phyloP scores from a whole-genome alignment of 495 filamentous ascomycete species.

The Podospora tetraspora region DNA sequence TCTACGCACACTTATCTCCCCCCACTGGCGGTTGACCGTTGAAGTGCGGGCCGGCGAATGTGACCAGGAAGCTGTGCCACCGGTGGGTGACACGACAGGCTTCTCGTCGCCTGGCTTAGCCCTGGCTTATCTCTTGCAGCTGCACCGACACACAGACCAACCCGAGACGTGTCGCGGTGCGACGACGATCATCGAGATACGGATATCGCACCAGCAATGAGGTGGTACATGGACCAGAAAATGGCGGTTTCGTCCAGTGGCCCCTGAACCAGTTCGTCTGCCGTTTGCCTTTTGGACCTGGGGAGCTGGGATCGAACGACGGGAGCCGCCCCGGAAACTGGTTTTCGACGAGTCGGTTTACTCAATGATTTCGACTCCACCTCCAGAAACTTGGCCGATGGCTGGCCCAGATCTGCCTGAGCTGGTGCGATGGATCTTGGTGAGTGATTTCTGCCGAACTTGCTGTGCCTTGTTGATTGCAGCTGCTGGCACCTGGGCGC shows the following conservation, averaged over 20 bases:
- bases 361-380: neutral
- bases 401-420: neutral
- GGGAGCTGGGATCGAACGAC: neutral
- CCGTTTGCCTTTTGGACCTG: neutral
- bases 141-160: neutral
- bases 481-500: neutral
- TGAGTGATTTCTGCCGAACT: neutral
- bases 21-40: neutral
- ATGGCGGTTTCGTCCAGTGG: neutral
- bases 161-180: neutral
- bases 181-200: neutral
- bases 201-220: neutral
- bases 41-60: neutral
- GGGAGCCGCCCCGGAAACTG: neutral
- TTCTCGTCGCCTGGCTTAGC: neutral
- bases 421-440: neutral
- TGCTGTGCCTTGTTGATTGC: neutral
- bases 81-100: neutral
- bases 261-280: neutral
- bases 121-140: neutral
- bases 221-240: neutral
- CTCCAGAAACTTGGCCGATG: neutral
- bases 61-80: neutral
- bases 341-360: neutral
- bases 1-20: neutral